phyloP scores from a whole-genome alignment of 2,329 filamentous ascomycete genomes.

The Cercospora sp. region DNA sequence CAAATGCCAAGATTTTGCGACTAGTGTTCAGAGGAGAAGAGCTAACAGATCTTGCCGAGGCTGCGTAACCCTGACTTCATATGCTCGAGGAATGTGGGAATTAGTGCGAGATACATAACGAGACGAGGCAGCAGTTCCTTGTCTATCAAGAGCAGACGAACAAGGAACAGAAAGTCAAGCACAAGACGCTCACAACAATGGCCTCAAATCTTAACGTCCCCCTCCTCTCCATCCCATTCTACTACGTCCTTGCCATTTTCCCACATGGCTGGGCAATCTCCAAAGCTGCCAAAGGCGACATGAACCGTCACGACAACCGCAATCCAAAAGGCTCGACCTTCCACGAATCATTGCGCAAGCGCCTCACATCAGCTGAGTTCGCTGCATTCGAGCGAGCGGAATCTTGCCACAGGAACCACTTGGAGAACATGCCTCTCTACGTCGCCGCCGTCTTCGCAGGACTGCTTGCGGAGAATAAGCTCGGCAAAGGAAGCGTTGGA shows the following conservation, averaged over 20 bases:
- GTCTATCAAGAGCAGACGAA: neutral
- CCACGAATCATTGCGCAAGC: conserved; percentile 42
- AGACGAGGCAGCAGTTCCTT: neutral
- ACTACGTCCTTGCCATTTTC: conserved; percentile 45
- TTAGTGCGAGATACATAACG: neutral
- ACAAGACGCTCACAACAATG: conserved; percentile 15
- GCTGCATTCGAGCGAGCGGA: conserved; percentile 49
- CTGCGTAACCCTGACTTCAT: neutral
- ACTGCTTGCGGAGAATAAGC: conserved; percentile 42
- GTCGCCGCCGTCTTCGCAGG: conserved; percentile 47
- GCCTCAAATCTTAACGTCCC: conserved; percentile 39
- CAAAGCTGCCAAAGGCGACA: conserved; percentile 42
- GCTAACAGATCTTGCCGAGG: neutral
- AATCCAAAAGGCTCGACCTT: conserved; percentile 44
- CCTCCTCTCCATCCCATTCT: conserved; percentile 49
- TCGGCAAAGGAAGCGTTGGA: conserved; percentile 33
- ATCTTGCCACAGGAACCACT: conserved; percentile 49
- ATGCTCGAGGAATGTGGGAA: neutral
- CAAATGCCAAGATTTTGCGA: neutral
- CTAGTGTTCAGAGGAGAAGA: neutral
- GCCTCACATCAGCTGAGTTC: conserved; percentile 42
- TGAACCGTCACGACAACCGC: conserved; percentile 46
- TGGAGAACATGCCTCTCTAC: conserved; percentile 52
- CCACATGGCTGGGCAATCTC: conserved; percentile 45
- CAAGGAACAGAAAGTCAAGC: neutral